Evolutionary conservation across 495 filamentous ascomycete genomes (phyloP).

Genomic region (Cryomyces antarcticus): DNA sequence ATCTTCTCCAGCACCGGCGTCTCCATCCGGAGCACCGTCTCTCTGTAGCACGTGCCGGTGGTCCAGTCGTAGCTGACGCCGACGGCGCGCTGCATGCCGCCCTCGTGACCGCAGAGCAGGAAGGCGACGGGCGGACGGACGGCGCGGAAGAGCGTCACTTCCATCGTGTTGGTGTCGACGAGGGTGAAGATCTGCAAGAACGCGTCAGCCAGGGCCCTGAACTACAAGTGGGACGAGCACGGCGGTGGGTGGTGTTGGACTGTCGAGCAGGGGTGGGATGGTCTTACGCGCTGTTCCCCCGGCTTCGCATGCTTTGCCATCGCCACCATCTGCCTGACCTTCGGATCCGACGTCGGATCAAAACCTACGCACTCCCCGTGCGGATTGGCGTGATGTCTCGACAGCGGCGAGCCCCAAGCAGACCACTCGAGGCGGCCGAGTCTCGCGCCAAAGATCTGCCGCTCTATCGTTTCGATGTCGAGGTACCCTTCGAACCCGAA

Average conservation of each 20-base stretch:
- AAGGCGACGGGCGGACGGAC: slow-evolving; percentile 19
- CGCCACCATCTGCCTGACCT: slow-evolving; percentile 1
- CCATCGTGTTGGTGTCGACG: slow-evolving; percentile 15
- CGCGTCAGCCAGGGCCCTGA: too few relatives aligned
- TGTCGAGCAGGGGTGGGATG: neutral
- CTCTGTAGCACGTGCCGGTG: slow-evolving; percentile 9
- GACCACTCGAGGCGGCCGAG: slow-evolving; percentile 12
- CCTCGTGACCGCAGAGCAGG: slow-evolving; percentile 20
- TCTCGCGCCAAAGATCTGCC: slow-evolving; percentile 13
- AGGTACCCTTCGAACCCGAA: slow-evolving; percentile 20
- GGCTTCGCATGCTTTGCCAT: slow-evolving; percentile 1
- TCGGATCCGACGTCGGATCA: slow-evolving; percentile 5
- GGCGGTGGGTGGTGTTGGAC: neutral
- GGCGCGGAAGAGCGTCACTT: slow-evolving; percentile 18
- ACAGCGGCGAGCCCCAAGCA: slow-evolving; percentile 9
- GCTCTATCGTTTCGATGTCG: slow-evolving; percentile 13
- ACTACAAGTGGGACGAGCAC: too few relatives aligned
- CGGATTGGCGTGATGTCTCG: slow-evolving; percentile 6
- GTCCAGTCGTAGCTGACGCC: slow-evolving; percentile 14
- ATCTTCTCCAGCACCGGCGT: slow-evolving; percentile 6
- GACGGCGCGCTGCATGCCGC: slow-evolving; percentile 23
- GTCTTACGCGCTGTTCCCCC: slow-evolving; percentile 1
- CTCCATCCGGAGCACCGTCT: slow-evolving; percentile 14
- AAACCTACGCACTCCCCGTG: slow-evolving; percentile 3
- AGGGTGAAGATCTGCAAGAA: slow-evolving; percentile 10